Conservation (phyloP, 169 alveolate genomes). For the Plasmodium malariae region DNA sequence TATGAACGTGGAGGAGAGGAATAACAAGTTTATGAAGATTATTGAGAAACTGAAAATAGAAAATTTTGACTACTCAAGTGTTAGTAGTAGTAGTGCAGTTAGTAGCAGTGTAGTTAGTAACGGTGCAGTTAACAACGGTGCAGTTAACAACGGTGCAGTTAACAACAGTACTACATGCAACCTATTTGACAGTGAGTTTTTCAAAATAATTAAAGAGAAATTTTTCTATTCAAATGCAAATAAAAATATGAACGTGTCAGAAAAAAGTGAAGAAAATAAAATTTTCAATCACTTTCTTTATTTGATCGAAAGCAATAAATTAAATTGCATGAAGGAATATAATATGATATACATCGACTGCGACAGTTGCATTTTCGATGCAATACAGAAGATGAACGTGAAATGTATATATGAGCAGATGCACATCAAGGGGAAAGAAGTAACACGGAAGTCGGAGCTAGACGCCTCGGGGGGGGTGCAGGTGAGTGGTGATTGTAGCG, state of each 20-base stretch:
- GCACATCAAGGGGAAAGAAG: not conserved
- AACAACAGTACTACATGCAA: not conserved
- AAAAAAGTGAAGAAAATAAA: not conserved
- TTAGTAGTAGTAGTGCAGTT: not conserved
- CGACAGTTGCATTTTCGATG: slow-evolving; percentile 49
- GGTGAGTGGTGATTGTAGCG: not conserved
- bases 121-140: not conserved
- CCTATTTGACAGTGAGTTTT: slow-evolving; percentile 10
- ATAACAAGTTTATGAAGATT: slow-evolving; percentile 11
- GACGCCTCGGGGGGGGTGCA: not conserved
- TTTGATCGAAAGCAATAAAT: slow-evolving; percentile 34
- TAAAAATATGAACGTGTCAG: not conserved
- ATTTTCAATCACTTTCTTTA: slow-evolving; percentile 44
- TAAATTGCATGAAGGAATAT: slow-evolving; percentile 57
- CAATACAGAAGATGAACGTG: slow-evolving; percentile 40
- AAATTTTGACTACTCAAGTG: slow-evolving; percentile 29
- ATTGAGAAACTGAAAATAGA: slow-evolving; percentile 48
- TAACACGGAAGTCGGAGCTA: no score
- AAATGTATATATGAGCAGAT: slow-evolving; percentile 5
- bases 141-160: not conserved
- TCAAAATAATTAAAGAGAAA: slow-evolving; percentile 21
- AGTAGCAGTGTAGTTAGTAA: not conserved
- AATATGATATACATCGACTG: slow-evolving; percentile 28
- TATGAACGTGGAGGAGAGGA: slow-evolving; percentile 39
- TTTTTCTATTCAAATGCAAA: not conserved